Evolutionary conservation across 2,329 filamentous ascomycete genomes (phyloP), one percentile per base, ranked within the genome.

Genomic region (Thermoascus crustaceus): DNA sequence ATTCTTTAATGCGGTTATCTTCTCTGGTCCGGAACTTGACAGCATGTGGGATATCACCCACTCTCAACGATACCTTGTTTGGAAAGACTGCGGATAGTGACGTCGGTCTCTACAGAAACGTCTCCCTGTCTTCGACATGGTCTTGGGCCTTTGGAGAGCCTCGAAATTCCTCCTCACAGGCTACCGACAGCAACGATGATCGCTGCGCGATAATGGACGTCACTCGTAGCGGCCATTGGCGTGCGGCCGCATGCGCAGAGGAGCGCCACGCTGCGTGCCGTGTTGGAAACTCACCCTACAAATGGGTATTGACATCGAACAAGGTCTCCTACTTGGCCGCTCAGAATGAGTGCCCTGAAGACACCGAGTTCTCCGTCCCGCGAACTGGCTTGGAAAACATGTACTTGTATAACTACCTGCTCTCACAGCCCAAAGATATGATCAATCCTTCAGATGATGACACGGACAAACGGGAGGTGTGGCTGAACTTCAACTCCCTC

Each of bases 361-460:
- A 63, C 13, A 66, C 66, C n/a, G 52, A 37, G 2, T 80, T 82
- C 47, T 61, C 66, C 19, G 67, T 72, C 1, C 78, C 79, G 0
- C 68, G 75, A 23, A 80, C 76, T 0, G 69, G 73, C 2, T 64
- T 82, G 2, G 79, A 83, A 50, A 82, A 81, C 43, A 61, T 61
- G 2, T 77, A 79, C 48, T 61, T 82, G 0, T 61, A 70, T 35
- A 52, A 58, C n/a, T 57, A 64, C 17, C 20, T 63, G 49, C 37
- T 61, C 42, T 39, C 57, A 43, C 45, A 55, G 39, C 23, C 54
- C 26, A 42, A 49, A 24, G 30, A 51, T 42, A 41, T 49, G 26
- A 40, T 53, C 30, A 38, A 55, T 44, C 22, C 49, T 7, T 7
- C 46, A 3, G 53, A 53, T 4, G 41, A 48, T 4, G 49, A 61